phyloP scores from a whole-genome alignment of 176 grass and related monocot species.

The Themeda triandra region DNA sequence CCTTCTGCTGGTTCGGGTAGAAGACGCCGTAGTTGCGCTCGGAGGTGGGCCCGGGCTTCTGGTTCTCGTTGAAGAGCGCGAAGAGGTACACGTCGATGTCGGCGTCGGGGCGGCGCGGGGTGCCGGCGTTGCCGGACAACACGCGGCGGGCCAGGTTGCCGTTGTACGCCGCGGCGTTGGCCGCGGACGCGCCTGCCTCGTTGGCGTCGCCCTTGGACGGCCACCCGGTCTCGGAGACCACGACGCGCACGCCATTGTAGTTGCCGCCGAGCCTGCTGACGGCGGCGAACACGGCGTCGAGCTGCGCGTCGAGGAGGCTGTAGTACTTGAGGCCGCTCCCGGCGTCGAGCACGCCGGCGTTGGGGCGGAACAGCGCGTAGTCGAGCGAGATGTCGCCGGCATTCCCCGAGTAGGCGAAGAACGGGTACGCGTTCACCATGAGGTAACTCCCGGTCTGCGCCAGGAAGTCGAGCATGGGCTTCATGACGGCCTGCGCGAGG shows the following conservation, averaged over 20 bases:
- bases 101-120: slow-evolving; percentile 69
- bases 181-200: slow-evolving; percentile 43
- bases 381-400: slow-evolving; percentile 69
- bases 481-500: slow-evolving; percentile 63
- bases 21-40: slow-evolving; percentile 95
- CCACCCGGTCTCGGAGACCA: slow-evolving; percentile 92
- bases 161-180: slow-evolving; percentile 86
- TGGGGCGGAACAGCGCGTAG: slow-evolving; percentile 96
- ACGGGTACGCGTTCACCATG: slow-evolving; percentile 90
- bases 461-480: slow-evolving; percentile 77
- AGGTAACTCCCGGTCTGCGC: slow-evolving; percentile 49
- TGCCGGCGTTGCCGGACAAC: slow-evolving; percentile 74
- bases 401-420: slow-evolving; percentile 84
- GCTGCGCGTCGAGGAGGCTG: slow-evolving; percentile 89
- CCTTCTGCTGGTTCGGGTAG: slow-evolving; percentile 87
- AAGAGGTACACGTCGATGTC: slow-evolving; percentile 89
- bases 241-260: slow-evolving; percentile 53
- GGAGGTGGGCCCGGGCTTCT: slow-evolving; percentile 78
- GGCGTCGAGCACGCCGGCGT: slow-evolving; percentile 52
- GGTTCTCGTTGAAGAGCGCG: slow-evolving; percentile 98
- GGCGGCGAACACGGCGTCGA: slow-evolving; percentile 80
- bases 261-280: slow-evolving; percentile 27
- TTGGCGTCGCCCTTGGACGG: slow-evolving; percentile 78
- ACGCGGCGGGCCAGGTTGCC: slow-evolving; percentile 76
- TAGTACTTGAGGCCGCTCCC: slow-evolving; percentile 71